Base-by-base conservation (phyloP, 2,329 filamentous ascomycete genomes). In the Ustilaginoidea virens region DNA sequence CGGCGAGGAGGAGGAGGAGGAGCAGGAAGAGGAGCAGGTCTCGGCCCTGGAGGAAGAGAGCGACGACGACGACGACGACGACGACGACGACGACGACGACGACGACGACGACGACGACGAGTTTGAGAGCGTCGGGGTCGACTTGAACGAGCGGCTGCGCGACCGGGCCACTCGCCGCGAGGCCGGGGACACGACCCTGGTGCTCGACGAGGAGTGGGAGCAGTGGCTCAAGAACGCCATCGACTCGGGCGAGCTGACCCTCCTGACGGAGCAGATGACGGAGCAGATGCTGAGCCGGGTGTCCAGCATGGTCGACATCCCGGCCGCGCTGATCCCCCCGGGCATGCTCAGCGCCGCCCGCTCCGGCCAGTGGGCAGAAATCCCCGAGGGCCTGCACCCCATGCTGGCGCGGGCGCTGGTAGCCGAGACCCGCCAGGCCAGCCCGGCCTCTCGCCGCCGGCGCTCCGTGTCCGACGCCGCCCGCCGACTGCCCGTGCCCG, bases 151-250 rank as follows among this genome's bases (percentile, higher is more conserved):
- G 45, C 66, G 67, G n/a, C 64, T 80, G 15, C 61, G 70, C 28
- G 68, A 71, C 34, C 68, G 71, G 27, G 73, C 70, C 6, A 73
- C 72, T 11, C 61, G 69, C 26, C 66, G 70, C 31, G 69, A 74
- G 37, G 66, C 69, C 4, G 73, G 72, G 24, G 67, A 73, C 36
- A 52, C 52, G 17, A 61, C 63, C 11, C 61, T 66, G 26, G 62
- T 69, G 16, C 61, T 80, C 39, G 75, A 80, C 43, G 73, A 77
- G 36, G 74, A 76, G 41, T 80, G 73, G 74, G 76, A 81, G 48
- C 73, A 78, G 47, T 81, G 74, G 68, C 56, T 80, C 35, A 80
- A 80, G 51, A 72, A 74, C 41, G 73, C 69, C 24, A 66, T 76
- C 27, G 75, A 80, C 43, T 61, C 66, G 5, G 33, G 33, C n/a